Base-by-base conservation (phyloP, 2,329 filamentous ascomycete genomes). In the Xylariaceae sp. region DNA sequence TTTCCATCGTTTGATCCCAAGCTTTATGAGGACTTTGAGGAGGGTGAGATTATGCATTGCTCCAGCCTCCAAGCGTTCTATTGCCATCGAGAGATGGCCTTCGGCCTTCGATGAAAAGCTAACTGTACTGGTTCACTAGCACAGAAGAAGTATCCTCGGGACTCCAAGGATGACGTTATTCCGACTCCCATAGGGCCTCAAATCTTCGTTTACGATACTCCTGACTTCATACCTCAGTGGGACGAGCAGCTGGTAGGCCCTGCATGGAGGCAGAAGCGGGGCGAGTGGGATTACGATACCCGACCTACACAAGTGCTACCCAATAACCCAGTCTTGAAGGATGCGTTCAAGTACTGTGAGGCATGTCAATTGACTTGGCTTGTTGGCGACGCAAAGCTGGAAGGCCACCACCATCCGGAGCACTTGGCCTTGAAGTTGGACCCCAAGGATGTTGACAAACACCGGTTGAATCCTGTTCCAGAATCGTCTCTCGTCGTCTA, bases 351-450 rank as follows among this genome's bases (percentile, higher is more conserved):
- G 22, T 38, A 42, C 25, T 42, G 39, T 22, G 31, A 36, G 24
- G 10, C 36, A 12, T 42, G 39, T 17, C 31, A 38, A 11, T 19
- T 39, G 21, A 42, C 39, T 6, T 42, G 39, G 36, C n/a, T 42
- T 9, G 31, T 38, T 8, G 39, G 39, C 2, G 10, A 38, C 16
- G 32, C 33, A 16, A 31, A 29, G 21, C 8, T 32, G 19, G 28
- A 32, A 8, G 27, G 35, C 28, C 22, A 31, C 5, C 34, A 40
- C 22, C n/a, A n/a, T n/a, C 34, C 34, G 11, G 26, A 31, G 5
- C 37, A 34, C 19, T 29, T 12, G 16, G 32, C 32, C 16, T 34
- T n/a, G 23, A 5, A 28, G n/a, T 12, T 18, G 25, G n/a, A 15
- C 4, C 16, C 32, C 5, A 22, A 34, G 13, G 5, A 34, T 19